Percentiles rank a stretch among this genome's conserved stretches.
These are phyloP conservation scores for Hemileccinum impolitum DNA, from an alignment of 768 basidiomycete genomes.

Conservation along the genomic window DNA sequence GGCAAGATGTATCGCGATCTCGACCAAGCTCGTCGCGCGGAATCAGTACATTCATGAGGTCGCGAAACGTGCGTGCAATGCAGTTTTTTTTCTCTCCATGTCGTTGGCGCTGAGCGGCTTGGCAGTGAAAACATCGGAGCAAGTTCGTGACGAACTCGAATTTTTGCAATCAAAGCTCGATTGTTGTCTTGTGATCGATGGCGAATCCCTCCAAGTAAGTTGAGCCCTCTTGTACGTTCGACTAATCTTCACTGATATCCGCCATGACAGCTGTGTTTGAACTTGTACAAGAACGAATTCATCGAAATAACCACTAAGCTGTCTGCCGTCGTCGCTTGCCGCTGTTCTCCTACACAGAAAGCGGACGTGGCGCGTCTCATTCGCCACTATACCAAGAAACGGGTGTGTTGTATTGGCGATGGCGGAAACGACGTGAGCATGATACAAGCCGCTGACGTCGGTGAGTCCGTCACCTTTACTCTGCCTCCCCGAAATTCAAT, in stretches of 20 bases:
- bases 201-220: conserved; percentile 87
- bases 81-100: neutral
- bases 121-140: conserved; percentile 81
- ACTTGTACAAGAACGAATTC: conserved; percentile 89
- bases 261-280: conserved; percentile 72
- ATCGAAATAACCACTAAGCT: conserved; percentile 95
- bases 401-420: conserved; percentile 98
- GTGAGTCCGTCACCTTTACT: conserved; percentile 45
- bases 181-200: conserved; percentile 97
- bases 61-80: conserved; percentile 63
- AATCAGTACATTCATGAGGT: conserved; percentile 98
- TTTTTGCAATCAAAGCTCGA: conserved; percentile 93
- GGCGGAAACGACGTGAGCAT: conserved; percentile 99
- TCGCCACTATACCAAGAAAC: conserved; percentile 84
- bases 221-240: neutral
- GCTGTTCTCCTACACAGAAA: conserved; percentile 98
- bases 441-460: conserved; percentile 99
- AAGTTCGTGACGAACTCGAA: conserved; percentile 84
- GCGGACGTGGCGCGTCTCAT: conserved; percentile 96
- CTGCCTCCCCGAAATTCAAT: neutral
- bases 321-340: conserved; percentile 94
- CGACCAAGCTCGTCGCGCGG: conserved; percentile 91
- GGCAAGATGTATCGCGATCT: conserved; percentile 96
- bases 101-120: conserved; percentile 7
- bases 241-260: neutral